Evolutionary conservation across 2,329 filamentous ascomycete species (phyloP).

Genomic region (Epichloe brachyelytri): DNA sequence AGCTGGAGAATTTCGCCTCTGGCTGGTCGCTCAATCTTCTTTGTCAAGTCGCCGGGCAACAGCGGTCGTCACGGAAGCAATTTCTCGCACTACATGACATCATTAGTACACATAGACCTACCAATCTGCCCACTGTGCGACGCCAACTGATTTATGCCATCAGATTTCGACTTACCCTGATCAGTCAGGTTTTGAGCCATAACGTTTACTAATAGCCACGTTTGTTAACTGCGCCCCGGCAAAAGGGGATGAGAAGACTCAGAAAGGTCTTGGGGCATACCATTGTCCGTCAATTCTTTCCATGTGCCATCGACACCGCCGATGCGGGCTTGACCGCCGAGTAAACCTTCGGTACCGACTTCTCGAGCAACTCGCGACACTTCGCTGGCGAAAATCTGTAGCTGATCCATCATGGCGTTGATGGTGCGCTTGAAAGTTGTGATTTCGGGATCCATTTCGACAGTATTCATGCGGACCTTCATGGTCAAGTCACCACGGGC

Average conservation of each 20-base stretch:
- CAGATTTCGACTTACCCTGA: slow-evolving; percentile 37
- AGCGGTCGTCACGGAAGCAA: slow-evolving; percentile 71
- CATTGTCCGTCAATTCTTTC: slow-evolving; percentile 89
- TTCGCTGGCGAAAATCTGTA: slow-evolving; percentile 92
- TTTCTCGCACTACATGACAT: slow-evolving; percentile 53
- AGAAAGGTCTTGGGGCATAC: slow-evolving; percentile 24
- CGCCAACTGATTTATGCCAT: background rate
- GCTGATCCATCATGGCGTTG: slow-evolving; percentile 98
- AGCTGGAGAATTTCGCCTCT: slow-evolving; percentile 72
- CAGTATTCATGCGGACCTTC: slow-evolving; percentile 88
- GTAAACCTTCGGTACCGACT: slow-evolving; percentile 87
- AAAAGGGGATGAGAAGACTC: background rate
- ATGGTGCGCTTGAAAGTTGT: slow-evolving; percentile 96
- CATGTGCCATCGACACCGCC: slow-evolving; percentile 92
- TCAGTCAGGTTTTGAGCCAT: slow-evolving; percentile 76
- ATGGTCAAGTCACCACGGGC: slow-evolving; percentile 92
- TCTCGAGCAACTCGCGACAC: slow-evolving; percentile 90
- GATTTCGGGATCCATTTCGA: slow-evolving; percentile 97
- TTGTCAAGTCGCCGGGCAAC: slow-evolving; percentile 72
- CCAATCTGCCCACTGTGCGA: background rate
- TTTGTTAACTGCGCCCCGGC: slow-evolving; percentile 9
- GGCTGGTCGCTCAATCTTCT: slow-evolving; percentile 72
- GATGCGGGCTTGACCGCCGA: slow-evolving; percentile 88
- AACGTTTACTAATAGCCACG: slow-evolving; percentile 50
- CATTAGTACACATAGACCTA: background rate